Evolutionary conservation across 31 red algal species (phyloP).

Genomic region (Endocladia muricata): DNA sequence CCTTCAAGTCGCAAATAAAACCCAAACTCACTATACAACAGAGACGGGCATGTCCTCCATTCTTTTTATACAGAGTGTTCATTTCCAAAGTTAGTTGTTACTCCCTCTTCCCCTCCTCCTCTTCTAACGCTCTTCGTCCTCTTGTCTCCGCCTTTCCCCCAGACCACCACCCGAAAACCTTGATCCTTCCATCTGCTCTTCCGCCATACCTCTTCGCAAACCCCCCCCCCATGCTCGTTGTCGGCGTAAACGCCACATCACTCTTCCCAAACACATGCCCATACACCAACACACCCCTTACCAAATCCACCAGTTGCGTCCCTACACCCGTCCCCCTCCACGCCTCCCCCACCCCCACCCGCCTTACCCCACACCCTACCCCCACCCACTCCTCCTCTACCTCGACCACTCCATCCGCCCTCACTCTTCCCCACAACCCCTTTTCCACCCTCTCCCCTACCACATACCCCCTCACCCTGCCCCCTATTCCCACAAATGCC

Average conservation of each 20-base stretch:
- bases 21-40: too few species aligned
- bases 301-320: neutral
- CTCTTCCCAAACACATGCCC: neutral
- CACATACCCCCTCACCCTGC: neutral
- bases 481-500: neutral
- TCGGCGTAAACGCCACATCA: neutral
- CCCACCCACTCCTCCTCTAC: neutral
- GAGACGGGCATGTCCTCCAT: neutral
- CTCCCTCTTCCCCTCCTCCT: neutral
- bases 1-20: neutral
- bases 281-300: neutral
- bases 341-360: neutral
- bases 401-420: neutral
- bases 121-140: neutral
- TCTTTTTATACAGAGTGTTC: neutral
- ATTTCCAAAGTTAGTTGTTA: neutral
- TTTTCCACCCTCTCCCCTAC: neutral
- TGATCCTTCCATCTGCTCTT: neutral
- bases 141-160: too few species aligned
- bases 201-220: slow-evolving; percentile 1
- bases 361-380: neutral
- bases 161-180: neutral
- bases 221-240: neutral
- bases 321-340: neutral
- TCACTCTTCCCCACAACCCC: neutral